Evolutionary conservation across 352 stramenopile genomes (phyloP).

Genomic region (Peronospora tabacina): DNA sequence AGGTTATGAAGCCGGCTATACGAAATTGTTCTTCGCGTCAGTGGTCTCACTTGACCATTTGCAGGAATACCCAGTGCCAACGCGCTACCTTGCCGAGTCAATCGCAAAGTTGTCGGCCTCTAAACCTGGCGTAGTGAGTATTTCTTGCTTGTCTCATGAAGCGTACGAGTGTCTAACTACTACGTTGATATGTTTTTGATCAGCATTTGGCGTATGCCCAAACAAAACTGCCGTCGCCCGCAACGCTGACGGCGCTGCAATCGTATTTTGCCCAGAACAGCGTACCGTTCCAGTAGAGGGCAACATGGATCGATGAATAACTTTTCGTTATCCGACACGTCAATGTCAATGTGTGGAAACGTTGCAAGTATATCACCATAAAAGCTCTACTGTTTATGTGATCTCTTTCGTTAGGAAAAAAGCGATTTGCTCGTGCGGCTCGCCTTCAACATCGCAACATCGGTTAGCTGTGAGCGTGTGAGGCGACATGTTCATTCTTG

Average conservation of each 20-base stretch:
- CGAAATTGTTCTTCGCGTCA: conserved; percentile 89
- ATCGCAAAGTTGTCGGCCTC: conserved; percentile 60
- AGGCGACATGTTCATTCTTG: conserved; percentile 30
- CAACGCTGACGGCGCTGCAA: conserved; percentile 33
- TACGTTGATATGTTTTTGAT: conserved; percentile 12
- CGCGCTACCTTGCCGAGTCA: conserved; percentile 58
- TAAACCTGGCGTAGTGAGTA: conserved; percentile 58
- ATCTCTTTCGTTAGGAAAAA: conserved; percentile 15
- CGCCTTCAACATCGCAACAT: conserved; percentile 3
- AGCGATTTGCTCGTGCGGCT: conserved; percentile 4
- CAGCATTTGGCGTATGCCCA: conserved; percentile 48
- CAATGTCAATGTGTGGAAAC: conserved; percentile 15
- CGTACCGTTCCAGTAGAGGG: conserved; percentile 50
- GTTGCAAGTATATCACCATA: conserved; percentile 15
- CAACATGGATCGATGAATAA: conserved; percentile 16
- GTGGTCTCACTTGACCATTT: conserved; percentile 83
- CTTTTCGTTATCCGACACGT: conserved; percentile 6
- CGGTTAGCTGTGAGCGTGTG: conserved; percentile 11
- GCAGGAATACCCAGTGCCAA: conserved; percentile 52
- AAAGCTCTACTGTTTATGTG: conserved; percentile 18
- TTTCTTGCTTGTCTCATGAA: neutral
- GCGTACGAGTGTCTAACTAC: conserved; percentile 7
- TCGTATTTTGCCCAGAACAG: conserved; percentile 64
- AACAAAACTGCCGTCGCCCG: conserved; percentile 33
- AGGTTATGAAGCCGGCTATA: conserved; percentile 91